Percentiles rank a stretch among this genome's conserved stretches.
Evolutionary conservation across 768 basidiomycete genomes (phyloP).

Genomic region (Neoboletus subvelutipes): DNA sequence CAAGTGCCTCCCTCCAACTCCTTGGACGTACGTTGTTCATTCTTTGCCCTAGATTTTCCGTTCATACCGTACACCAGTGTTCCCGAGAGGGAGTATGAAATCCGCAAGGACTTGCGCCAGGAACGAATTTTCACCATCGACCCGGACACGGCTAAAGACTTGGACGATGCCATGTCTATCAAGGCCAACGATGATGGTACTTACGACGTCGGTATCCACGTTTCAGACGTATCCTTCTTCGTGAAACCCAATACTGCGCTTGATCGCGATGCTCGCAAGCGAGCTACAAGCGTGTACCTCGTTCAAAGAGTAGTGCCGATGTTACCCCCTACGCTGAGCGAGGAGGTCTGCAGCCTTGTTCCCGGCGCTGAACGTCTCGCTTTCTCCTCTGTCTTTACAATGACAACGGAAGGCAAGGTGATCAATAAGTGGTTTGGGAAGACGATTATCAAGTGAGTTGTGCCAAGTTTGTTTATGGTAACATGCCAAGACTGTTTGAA

Average conservation of each 20-base stretch:
- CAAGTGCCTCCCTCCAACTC: conserved; percentile 94
- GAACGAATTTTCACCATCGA: conserved; percentile 94
- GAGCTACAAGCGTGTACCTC: conserved; percentile 96
- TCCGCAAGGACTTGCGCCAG: conserved; percentile 82
- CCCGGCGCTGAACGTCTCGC: conserved; percentile 88
- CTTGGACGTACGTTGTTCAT: conserved; percentile 71
- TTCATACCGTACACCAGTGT: conserved; percentile 47
- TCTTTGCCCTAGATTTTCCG: background rate
- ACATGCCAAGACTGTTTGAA: conserved; percentile 8
- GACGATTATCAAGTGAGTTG: conserved; percentile 79
- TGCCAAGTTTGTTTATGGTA: background rate
- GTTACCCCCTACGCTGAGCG: conserved; percentile 91
- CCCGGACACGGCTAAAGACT: conserved; percentile 82
- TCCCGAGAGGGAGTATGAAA: conserved; percentile 84
- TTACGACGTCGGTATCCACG: conserved; percentile 90
- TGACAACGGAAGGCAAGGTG: conserved; percentile 78
- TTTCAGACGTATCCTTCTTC: conserved; percentile 96
- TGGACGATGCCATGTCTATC: conserved; percentile 94
- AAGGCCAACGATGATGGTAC: conserved; percentile 89
- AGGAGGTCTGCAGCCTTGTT: conserved; percentile 88
- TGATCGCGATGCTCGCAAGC: conserved; percentile 96
- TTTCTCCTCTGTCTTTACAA: conserved; percentile 86
- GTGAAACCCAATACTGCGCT: conserved; percentile 94
- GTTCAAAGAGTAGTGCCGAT: conserved; percentile 96
- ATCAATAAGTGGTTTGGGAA: conserved; percentile 91